Evolutionary conservation across 108 stramenopile genomes (phyloP).

Genomic region (Nitzschia inconspicua): DNA sequence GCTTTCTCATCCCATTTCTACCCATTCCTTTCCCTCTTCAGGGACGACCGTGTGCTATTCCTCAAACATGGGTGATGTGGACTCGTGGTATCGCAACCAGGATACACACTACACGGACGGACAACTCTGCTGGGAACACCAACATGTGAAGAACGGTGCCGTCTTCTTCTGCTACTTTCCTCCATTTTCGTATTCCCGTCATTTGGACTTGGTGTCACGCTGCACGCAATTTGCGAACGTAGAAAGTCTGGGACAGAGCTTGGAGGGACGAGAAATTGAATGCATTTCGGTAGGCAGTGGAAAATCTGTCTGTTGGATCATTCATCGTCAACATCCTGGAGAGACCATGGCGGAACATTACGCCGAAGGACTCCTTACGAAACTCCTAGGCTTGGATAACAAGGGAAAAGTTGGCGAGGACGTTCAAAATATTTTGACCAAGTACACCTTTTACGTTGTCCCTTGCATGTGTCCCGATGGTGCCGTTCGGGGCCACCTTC

Average conservation of each 20-base stretch:
- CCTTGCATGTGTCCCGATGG: conserved; percentile 89
- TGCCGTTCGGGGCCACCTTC: conserved; percentile 64
- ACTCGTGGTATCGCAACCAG: conserved; percentile 55
- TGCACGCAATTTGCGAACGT: conserved; percentile 44
- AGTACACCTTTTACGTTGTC: conserved; percentile 81
- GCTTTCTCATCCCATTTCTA: no score
- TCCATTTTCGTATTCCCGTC: conserved; percentile 69
- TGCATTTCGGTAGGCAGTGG: conserved; percentile 63
- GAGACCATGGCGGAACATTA: conserved; percentile 75
- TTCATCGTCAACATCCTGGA: conserved; percentile 83
- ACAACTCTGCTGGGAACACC: conserved; percentile 58
- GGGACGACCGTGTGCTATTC: conserved; percentile 66
- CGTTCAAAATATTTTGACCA: conserved; percentile 36
- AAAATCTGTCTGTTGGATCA: conserved; percentile 63
- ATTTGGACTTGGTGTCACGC: conserved; percentile 59
- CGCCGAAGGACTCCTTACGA: conserved; percentile 63
- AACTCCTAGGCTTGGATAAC: conserved; percentile 53
- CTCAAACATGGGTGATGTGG: conserved; percentile 41
- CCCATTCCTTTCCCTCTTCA: background rate
- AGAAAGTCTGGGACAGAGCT: conserved; percentile 56
- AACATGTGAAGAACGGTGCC: conserved; percentile 39
- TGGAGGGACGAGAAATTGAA: conserved; percentile 74
- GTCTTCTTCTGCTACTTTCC: conserved; percentile 76
- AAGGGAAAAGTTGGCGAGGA: conserved; percentile 38
- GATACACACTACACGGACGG: conserved; percentile 57